phyloP scores from a whole-genome alignment of 2,329 filamentous ascomycete species.

The Penicillium expansum region DNA sequence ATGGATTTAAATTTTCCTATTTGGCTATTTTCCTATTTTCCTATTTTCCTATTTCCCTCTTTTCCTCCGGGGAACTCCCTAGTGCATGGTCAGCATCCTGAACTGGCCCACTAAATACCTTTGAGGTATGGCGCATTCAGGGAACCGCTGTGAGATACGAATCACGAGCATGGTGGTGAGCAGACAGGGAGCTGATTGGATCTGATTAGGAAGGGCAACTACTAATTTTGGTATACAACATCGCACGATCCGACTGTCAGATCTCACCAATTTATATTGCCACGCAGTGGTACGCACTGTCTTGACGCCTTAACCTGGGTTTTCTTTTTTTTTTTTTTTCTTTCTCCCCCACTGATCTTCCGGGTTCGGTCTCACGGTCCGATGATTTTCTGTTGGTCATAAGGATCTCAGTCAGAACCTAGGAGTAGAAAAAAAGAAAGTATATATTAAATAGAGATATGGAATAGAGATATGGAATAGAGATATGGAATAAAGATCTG shows the following conservation, averaged over 20 bases:
- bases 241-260: constrained; percentile 23
- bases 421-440: too few species aligned
- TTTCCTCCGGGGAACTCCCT: not conserved
- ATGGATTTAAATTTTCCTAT: not conserved
- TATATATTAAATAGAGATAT: not conserved
- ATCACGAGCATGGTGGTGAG: not conserved
- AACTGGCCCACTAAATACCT: not conserved
- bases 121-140: not conserved
- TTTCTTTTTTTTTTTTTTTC: not conserved
- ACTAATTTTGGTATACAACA: not conserved
- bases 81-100: constrained; percentile 3
- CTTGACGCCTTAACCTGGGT: not conserved
- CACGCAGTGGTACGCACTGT: constrained; percentile 5
- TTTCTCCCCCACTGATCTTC: not conserved
- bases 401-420: constrained; percentile 2
- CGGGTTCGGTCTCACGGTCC: constrained; percentile 1
- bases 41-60: not conserved
- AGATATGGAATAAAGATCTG: not conserved
- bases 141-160: not conserved
- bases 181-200: constrained; percentile 11
- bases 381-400: not conserved
- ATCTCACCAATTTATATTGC: constrained; percentile 18
- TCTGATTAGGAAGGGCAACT: constrained; percentile 12
- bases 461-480: not conserved
- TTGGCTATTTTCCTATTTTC: not conserved